phyloP scores from a whole-genome alignment of 148 eudicot genomes.

The Dysphania ambrosioides region DNA sequence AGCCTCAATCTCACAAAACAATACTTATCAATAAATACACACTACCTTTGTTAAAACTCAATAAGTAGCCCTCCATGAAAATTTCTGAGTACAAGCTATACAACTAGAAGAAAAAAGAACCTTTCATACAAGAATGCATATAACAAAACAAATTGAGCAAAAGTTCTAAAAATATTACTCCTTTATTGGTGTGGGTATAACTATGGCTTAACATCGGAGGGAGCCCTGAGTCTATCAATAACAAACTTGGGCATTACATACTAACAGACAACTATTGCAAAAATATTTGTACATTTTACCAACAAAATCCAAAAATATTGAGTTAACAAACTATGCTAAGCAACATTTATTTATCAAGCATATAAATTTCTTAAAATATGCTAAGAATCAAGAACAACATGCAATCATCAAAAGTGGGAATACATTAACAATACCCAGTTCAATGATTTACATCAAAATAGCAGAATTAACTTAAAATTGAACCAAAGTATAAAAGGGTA shows the following conservation, averaged over 20 bases:
- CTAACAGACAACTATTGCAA: not conserved
- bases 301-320: not conserved
- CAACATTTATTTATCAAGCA: not conserved
- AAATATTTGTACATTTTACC: not conserved
- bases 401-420: not conserved
- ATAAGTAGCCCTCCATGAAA: too few relatives aligned
- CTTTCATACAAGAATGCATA: not conserved
- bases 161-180: not conserved
- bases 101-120: not conserved
- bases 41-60: not conserved
- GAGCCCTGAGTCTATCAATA: not conserved
- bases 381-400: not conserved
- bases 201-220: not conserved
- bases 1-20: not conserved
- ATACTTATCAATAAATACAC: not conserved
- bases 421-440: not conserved
- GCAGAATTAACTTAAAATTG: not conserved
- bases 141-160: not conserved
- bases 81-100: too few relatives aligned
- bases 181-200: not conserved
- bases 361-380: not conserved
- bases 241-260: not conserved
- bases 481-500: not conserved
- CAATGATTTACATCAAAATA: not conserved
- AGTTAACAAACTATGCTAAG: not conserved